Evolutionary conservation across 257 asterid genomes (phyloP), one percentile per base, ranked within the genome.

Genomic region (Solanum bulbocastanum): DNA sequence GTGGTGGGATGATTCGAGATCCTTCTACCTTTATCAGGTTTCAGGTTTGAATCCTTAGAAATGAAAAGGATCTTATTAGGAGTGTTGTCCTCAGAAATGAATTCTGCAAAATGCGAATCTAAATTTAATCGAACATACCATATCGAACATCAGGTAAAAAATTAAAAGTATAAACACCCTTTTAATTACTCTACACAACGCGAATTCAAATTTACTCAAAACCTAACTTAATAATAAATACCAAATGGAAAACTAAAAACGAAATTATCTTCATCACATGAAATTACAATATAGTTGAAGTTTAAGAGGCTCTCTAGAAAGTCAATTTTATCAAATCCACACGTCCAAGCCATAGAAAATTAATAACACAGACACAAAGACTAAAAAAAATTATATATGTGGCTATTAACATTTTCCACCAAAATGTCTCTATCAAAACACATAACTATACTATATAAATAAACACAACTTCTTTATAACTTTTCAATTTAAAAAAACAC

Each of bases 41-140:
- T n/a, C 6, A 0, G 2, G 16, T 62, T n/a, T 10, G 8, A 10
- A 4, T 4, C 1, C 16, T 1, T 10, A 62, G 14, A 10, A 62
- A n/a, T 23, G 1, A 10, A 0, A 62, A 65, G 2, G 6, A 65
- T n/a, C 72, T 65, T 5, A 0, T 62, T n/a, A 0, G 1, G 0
- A 62, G 3, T 8, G 0, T 10, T n/a, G 3, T 62, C 0, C 0
- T 11, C 4, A 2, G 0, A 62, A 62, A 58, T 58, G 6, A 58
- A 58, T 22, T 1, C 1, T 3, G 0, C 1, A n/a, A 62, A 62
- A 1, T 2, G 2, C 1, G 1, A n/a, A 10, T 10, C 2, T n/a
- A 1, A 62, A 10, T n/a, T 16, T 60, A 23, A 1, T 60, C 3
- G 9, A 2, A 11, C 4, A 11, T 25, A 3, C 0, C 6, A 60